phyloP scores from a whole-genome alignment of 2,329 filamentous ascomycete genomes.

The Penicillium palitans region DNA sequence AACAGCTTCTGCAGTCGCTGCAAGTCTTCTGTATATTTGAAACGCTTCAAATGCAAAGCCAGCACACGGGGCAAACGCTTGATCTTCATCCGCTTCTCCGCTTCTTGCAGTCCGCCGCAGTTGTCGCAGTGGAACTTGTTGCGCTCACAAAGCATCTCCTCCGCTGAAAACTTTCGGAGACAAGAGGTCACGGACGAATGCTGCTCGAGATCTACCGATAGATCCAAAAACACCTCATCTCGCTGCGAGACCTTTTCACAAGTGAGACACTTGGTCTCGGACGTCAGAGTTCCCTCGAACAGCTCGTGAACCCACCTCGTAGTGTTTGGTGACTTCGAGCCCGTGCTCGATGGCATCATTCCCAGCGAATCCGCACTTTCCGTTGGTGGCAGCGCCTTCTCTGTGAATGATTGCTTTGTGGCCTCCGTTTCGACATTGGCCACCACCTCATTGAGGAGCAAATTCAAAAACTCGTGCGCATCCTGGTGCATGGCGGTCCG shows the following conservation, averaged over 20 bases:
- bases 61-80: slow-evolving; percentile 90
- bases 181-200: slow-evolving; percentile 96
- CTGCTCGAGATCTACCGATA: slow-evolving; percentile 93
- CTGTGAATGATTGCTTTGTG: slow-evolving; percentile 33
- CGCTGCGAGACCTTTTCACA: slow-evolving; percentile 94
- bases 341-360: slow-evolving; percentile 53
- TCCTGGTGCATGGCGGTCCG: slow-evolving; percentile 97
- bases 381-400: slow-evolving; percentile 55
- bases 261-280: slow-evolving; percentile 92
- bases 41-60: slow-evolving; percentile 90
- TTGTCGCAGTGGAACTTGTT: slow-evolving; percentile 99
- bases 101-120: slow-evolving; percentile 93
- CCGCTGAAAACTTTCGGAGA: slow-evolving; percentile 90
- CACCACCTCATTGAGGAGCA: slow-evolving; percentile 94
- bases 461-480: slow-evolving; percentile 93
- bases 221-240: slow-evolving; percentile 92
- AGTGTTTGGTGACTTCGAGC: slow-evolving; percentile 61
- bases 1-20: slow-evolving; percentile 94
- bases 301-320: slow-evolving; percentile 95
- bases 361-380: slow-evolving; percentile 48
- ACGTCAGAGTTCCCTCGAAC: slow-evolving; percentile 91
- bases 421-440: slow-evolving; percentile 90
- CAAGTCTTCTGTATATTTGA: slow-evolving; percentile 97
- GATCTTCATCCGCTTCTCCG: slow-evolving; percentile 99
- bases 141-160: slow-evolving; percentile 96